Conservation (phyloP, 2,329 filamentous ascomycete species). For the Aspergillus sp. region DNA sequence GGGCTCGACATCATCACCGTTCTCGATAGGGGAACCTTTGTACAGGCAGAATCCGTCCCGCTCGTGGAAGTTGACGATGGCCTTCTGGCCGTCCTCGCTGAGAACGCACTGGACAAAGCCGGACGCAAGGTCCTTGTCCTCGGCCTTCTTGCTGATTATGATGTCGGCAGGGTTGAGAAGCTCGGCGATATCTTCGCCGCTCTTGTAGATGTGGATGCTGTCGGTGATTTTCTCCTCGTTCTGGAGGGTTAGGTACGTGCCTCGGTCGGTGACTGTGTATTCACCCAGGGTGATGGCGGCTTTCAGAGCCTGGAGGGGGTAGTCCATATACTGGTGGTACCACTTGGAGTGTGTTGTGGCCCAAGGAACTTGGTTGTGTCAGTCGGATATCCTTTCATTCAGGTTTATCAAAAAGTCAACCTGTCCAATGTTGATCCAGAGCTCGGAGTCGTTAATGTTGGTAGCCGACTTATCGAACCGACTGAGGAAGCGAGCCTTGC, state of each 20-base stretch:
- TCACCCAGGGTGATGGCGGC: conserved; percentile 44
- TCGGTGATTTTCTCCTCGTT: conserved; percentile 27
- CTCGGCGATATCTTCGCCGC: conserved; percentile 34
- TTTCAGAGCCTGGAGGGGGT: conserved; percentile 47
- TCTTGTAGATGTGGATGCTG: conserved; percentile 31
- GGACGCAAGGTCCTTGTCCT: conserved; percentile 34
- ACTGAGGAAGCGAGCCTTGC: conserved; percentile 41
- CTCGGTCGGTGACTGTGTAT: conserved; percentile 50
- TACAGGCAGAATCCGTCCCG: conserved; percentile 13
- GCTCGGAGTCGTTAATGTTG: conserved; percentile 49
- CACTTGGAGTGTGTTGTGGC: conserved; percentile 45
- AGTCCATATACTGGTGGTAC: conserved; percentile 50
- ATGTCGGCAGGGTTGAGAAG: conserved; percentile 48
- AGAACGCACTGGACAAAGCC: conserved; percentile 44
- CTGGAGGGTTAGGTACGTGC: conserved; percentile 44
- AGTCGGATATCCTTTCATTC: neutral
- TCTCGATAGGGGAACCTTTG: neutral
- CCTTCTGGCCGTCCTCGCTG: conserved; percentile 33
- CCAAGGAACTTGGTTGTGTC: conserved; percentile 39
- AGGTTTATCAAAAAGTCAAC: conserved; percentile 6
- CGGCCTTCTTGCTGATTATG: conserved; percentile 37
- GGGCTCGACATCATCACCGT: neutral
- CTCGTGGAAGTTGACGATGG: conserved; percentile 41
- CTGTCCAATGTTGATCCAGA: conserved; percentile 50
- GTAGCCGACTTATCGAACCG: conserved; percentile 52